phyloP scores from a whole-genome alignment of 345 rosid species.

The Gossypium raimondii region DNA sequence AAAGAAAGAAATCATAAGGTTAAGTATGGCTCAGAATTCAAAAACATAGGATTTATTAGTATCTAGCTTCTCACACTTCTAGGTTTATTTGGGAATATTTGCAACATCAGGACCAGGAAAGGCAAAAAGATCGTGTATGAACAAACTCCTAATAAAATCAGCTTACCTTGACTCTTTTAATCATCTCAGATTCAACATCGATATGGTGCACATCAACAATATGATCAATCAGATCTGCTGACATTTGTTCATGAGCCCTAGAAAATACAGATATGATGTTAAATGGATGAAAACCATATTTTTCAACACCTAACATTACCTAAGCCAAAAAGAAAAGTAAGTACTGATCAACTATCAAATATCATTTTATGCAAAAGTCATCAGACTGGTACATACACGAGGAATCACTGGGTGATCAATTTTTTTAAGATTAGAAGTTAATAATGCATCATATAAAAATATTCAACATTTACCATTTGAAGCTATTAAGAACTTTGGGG shows the following conservation, averaged over 20 bases:
- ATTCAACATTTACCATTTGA: conserved; percentile 49
- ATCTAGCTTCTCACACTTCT: neutral
- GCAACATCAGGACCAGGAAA: conserved; percentile 4
- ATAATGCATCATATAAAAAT: conserved; percentile 22
- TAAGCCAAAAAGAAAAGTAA: neutral
- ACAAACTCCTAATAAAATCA: conserved; percentile 9
- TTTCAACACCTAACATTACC: neutral
- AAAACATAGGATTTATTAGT: conserved; percentile 1
- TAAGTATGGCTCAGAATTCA: neutral
- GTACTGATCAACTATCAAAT: neutral
- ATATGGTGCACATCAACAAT: conserved; percentile 79
- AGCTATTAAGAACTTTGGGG: conserved; percentile 50
- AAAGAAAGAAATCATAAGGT: conserved; percentile 1
- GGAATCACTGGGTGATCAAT: neutral
- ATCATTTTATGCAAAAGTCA: neutral
- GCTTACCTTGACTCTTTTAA: conserved; percentile 73
- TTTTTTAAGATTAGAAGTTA: neutral
- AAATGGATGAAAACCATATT: conserved; percentile 5
- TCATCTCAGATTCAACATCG: conserved; percentile 73
- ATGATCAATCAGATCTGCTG: conserved; percentile 65
- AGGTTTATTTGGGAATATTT: neutral
- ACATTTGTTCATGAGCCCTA: conserved; percentile 94
- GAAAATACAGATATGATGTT: conserved; percentile 13
- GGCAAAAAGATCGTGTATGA: neutral
- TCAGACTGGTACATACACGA: neutral